Base-by-base conservation (phyloP, 2,329 filamentous ascomycete species). In the Sordariomycetes sp. region DNA sequence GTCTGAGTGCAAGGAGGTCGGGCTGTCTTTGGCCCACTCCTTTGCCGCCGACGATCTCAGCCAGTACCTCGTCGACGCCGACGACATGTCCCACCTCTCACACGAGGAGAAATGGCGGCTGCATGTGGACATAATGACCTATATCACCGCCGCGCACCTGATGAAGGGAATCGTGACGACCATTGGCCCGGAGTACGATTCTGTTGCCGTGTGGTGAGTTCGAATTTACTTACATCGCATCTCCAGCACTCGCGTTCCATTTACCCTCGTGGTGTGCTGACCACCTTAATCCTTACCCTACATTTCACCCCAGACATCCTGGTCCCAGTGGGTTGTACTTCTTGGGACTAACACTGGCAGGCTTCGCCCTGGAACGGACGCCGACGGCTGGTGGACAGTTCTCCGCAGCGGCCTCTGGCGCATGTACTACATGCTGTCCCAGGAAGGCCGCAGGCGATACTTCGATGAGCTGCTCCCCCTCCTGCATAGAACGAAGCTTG, bases 381-480 rank as follows among this genome's bases (percentile, higher is more conserved):
- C 87, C 71, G 88, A 93, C 70, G 85, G 86, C 70, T 84, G 82
- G 76, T 79, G 81, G 74, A 90, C 88, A 57, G 79, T 84, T 61
- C 72, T 92, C 63, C 86, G 88, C 62, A 87, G 81, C 67, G 89
- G 89, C 61, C 81, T 90, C 75, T 92, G 88, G 88, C 79, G 86
- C 62, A 79, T 93, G 61, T 81, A 82, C 71, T 93, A 85, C 73
- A 82, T 86, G 69, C 83, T 94, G 61, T 86, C 87, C 12, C 66
- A 77, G 58, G 88, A 92, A 75, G 87, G 88, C 62, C 82, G 80
- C 64, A 78, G 76, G 63, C 87, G 90, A 62, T 91, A 90, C 79
- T 91, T 89, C 72, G 73, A 77, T 62, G 89, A 94, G 71, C 85
- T 93, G 71, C 71, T 91, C 54, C 88, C 89, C 18, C 77, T 90